These are phyloP conservation scores for Fusarium algeriense DNA, from an alignment of 2,329 filamentous ascomycete genomes.

Conservation along the genomic window DNA sequence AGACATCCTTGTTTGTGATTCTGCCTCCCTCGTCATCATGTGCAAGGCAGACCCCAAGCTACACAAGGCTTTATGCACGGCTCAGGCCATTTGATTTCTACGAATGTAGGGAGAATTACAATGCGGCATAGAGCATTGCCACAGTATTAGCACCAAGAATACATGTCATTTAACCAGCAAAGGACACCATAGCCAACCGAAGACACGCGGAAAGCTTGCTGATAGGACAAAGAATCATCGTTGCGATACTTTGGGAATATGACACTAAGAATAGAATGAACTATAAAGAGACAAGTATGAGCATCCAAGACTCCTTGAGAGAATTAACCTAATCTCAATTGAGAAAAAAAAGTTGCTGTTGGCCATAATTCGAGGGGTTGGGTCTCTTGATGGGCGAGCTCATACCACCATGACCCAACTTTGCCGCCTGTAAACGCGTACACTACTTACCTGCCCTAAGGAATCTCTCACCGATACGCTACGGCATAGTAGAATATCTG, in stretches of 20 bases:
- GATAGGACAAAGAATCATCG: neutral
- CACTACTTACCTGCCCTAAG: neutral
- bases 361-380: neutral
- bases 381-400: neutral
- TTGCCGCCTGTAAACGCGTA: neutral
- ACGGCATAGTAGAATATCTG: too few species aligned
- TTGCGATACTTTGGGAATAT: neutral
- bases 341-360: neutral
- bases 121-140: neutral
- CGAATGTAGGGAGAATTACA: neutral
- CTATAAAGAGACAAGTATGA: neutral
- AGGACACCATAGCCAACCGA: neutral
- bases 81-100: conserved; percentile 1
- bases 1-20: neutral
- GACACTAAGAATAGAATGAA: neutral
- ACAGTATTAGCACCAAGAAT: neutral
- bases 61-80: neutral
- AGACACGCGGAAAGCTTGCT: neutral
- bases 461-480: neutral
- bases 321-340: neutral
- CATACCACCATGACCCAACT: neutral
- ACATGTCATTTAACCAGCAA: neutral
- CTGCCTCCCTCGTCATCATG: neutral
- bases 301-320: neutral
- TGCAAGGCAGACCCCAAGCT: neutral